phyloP scores from a whole-genome alignment of 192 early-diverging fungal species.

The Thamnidium elegans region DNA sequence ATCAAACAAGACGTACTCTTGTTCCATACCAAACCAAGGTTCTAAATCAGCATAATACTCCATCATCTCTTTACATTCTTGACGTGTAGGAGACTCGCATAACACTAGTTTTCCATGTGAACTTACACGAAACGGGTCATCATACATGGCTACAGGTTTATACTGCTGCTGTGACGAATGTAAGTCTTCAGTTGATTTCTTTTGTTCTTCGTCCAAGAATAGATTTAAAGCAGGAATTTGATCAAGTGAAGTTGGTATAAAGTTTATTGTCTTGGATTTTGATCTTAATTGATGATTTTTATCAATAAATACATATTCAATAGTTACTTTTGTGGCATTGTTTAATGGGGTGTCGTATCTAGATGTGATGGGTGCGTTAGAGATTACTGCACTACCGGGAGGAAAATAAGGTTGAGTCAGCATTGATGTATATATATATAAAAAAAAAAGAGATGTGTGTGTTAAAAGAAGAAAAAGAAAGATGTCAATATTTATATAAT shows the following conservation, averaged over 20 bases:
- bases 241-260: neutral
- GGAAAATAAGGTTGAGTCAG: neutral
- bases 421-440: neutral
- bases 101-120: conserved; percentile 50
- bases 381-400: neutral
- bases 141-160: conserved; percentile 44
- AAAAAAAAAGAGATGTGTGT: neutral
- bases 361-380: neutral
- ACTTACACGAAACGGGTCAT: conserved; percentile 47
- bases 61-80: conserved; percentile 35
- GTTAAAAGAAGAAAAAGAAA: neutral
- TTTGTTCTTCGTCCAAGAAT: conserved; percentile 31
- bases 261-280: conserved; percentile 46
- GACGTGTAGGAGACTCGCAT: conserved; percentile 46
- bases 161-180: conserved; percentile 15
- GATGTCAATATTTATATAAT: neutral
- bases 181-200: conserved; percentile 25
- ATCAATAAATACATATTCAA: conserved; percentile 55
- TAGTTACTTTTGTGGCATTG: conserved; percentile 22
- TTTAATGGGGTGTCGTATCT: conserved; percentile 6
- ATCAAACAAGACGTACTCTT: conserved; percentile 54
- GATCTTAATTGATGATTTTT: conserved; percentile 39
- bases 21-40: conserved; percentile 59
- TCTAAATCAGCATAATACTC: conserved; percentile 31
- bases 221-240: conserved; percentile 40